A percentile compares a stretch with the other conserved stretches of the same genome.
phyloP scores from a whole-genome alignment of 352 stramenopile species.

The Globisporangium middletonii region DNA sequence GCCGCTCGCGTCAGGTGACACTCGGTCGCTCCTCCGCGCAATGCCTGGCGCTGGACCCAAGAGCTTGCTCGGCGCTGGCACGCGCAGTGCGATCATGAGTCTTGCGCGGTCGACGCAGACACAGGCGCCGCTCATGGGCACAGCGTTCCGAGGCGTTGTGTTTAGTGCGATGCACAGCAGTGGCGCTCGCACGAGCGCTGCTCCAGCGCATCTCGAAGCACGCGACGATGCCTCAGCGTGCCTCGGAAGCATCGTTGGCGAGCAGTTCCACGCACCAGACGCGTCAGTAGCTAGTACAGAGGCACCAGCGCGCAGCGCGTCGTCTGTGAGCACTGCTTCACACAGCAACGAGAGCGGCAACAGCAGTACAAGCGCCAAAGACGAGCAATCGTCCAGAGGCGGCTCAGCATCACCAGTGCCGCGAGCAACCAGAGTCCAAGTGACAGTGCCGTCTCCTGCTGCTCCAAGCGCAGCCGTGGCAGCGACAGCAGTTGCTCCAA shows the following conservation, averaged over 20 bases:
- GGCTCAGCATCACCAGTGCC: no score
- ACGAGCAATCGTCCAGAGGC: no score
- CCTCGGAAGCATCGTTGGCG: constrained; percentile 4
- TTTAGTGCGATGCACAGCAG: constrained; percentile 8
- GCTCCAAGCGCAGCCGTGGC: no score
- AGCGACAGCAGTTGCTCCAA: no score
- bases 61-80: neutral
- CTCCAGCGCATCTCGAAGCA: neutral
- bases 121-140: neutral
- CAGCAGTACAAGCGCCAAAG: no score
- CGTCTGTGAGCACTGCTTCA: no score
- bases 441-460: no score
- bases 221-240: neutral
- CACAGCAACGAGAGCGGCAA: neutral
- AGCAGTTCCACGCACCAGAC: constrained; percentile 1
- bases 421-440: no score
- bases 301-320: no score
- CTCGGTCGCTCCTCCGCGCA: neutral
- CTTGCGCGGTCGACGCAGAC: neutral
- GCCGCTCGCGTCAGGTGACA: neutral
- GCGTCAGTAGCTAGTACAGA: neutral
- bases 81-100: constrained; percentile 11
- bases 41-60: neutral
- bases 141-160: constrained; percentile 10
- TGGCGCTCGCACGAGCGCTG: neutral